These are phyloP conservation scores for Apiospora kogelbergensis DNA, from an alignment of 2,329 filamentous ascomycete genomes.

Conservation along the genomic window DNA sequence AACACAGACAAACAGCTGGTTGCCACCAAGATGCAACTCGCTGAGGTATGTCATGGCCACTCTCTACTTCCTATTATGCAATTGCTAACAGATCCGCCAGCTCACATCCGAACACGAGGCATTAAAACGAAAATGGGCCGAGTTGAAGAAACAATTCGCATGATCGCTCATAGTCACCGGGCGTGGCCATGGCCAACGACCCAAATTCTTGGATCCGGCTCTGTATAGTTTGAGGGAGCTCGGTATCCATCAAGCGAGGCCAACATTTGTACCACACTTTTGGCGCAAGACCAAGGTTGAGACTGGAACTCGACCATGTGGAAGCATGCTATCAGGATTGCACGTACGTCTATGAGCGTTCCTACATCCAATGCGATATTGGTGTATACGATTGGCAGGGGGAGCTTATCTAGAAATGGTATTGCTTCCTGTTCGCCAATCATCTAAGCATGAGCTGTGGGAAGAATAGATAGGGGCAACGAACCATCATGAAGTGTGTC, in stretches of 20 bases:
- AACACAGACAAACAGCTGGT: constrained; percentile 77
- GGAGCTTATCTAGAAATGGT: neutral
- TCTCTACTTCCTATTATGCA: neutral
- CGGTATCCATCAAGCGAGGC: neutral
- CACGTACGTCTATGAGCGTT: neutral
- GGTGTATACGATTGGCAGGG: neutral
- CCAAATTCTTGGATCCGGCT: neutral
- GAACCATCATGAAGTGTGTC: neutral
- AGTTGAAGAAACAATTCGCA: constrained; percentile 62
- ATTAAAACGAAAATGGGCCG: constrained; percentile 74
- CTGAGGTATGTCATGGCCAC: constrained; percentile 69
- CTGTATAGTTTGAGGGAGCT: neutral
- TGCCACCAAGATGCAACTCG: constrained; percentile 90
- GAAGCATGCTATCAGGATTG: neutral
- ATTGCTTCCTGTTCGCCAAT: neutral
- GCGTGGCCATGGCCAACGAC: constrained; percentile 14
- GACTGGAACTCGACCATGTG: neutral
- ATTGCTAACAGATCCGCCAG: constrained; percentile 39
- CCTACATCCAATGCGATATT: neutral
- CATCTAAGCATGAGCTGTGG: neutral
- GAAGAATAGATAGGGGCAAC: neutral
- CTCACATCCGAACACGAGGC: constrained; percentile 71
- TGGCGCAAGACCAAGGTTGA: neutral
- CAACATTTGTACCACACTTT: neutral
- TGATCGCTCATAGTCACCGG: constrained; percentile 23